Evolutionary conservation across 495 filamentous ascomycete genomes (phyloP), one percentile per base, ranked within the genome.

Genomic region (Bathelium albidoporum): DNA sequence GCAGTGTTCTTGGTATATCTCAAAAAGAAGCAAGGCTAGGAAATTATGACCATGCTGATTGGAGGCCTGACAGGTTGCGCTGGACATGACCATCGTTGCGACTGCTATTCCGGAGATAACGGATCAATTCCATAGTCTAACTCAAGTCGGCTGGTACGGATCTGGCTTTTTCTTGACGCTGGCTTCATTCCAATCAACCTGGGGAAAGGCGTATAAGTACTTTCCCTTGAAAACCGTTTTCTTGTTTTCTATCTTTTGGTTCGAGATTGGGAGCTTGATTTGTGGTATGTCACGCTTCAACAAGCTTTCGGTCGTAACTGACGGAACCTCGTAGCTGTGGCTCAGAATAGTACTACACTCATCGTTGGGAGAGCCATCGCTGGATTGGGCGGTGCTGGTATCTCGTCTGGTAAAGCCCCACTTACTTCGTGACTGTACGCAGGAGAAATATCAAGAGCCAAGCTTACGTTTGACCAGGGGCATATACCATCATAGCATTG

Each of bases 261-360:
- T 73, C 60, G 71, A 73, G 62, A 58, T 72, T 14, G 71, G 71
- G 1, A 68, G 60, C 29, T 55, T 73, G 44, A 64, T 73, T 39
- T 73, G 71, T 62, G 70, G 62, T 69, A 64, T 3, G 62, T 20
- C 18, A 20, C 22, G 22, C 22, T 49, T 49, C 44, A 41, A 20
- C 22, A 49, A 49, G 11, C 16, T 62, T 20, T 44, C 28, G 39
- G 10, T 5, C 44, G 32, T 16, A 44, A 2, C 22, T 59, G 12
- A 7, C 22, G 32, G 11, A n/a, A 7, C 34, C 44, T 14, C 44
- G 32, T 39, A 41, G 91, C 82, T 29, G 81, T 70, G 9, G 62
- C 70, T 5, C 64, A 64, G 12, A 66, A 66, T 20, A 60, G 55
- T n/a, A 64, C 58, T 14, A 68, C 64, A 4, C 60, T 72, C 9